A percentile compares a stretch with the other conserved stretches of the same genome.
Evolutionary conservation across 441 rosid genomes (phyloP).

Genomic region (Jatropha multifida): DNA sequence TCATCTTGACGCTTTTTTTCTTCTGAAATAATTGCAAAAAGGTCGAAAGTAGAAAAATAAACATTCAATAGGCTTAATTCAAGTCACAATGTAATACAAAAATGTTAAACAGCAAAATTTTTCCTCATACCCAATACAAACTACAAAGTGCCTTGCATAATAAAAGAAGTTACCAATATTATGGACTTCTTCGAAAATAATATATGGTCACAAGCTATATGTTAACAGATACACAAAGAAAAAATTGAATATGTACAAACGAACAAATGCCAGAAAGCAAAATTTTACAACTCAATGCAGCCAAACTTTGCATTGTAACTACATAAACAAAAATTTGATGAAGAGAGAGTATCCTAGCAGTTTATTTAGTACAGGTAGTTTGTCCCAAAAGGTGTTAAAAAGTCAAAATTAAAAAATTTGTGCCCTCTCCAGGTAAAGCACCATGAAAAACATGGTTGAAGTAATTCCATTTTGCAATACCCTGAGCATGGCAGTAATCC

Average conservation of each 20-base stretch:
- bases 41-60: background rate
- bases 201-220: conserved; percentile 1
- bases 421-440: background rate
- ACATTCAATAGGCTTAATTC: background rate
- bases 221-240: background rate
- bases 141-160: background rate
- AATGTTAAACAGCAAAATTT: background rate
- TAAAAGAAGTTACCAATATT: background rate
- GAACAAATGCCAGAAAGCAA: background rate
- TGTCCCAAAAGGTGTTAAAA: background rate
- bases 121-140: background rate
- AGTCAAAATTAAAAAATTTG: background rate
- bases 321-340: background rate
- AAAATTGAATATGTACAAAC: background rate
- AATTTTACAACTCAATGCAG: background rate
- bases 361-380: background rate
- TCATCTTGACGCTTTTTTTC: conserved; percentile 56
- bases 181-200: background rate
- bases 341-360: background rate
- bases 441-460: background rate
- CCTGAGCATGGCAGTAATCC: background rate
- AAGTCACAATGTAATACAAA: background rate
- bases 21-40: conserved; percentile 43
- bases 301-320: background rate
- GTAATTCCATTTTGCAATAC: background rate